Evolutionary conservation across 306 rosid species (phyloP), one percentile per base, ranked within the genome.

Genomic region (Vachellia collinsii): DNA sequence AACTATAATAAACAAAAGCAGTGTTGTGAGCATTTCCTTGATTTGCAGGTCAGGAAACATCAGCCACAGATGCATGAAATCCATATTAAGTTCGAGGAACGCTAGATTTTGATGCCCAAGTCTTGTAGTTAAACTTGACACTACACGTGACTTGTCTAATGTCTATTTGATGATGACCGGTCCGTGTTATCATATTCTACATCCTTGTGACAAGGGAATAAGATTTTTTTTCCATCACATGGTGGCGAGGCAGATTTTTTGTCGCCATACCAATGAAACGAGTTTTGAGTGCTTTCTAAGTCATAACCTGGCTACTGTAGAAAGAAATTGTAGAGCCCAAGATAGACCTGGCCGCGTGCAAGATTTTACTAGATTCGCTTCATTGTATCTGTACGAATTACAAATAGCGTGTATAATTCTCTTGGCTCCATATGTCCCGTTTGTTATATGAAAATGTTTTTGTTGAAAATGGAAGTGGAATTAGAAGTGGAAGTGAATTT

Each of bases 31-130:
- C 19, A 19, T 74, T 48, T 75, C 77, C 83, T 76, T 67, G 39
- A 63, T 76, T 23, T 86, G 83, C 91, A 91, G 99, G 94, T 93
- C 70, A 87, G 97, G 88, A 95, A 89, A 81, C 97, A 90, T 76
- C 93, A 88, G 72, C 98, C 98, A 20, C 67, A 38, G 50, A 79
- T 88, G 90, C 77, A 82, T 69, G 92, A 88, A 75, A 88, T 91
- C 68, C 80, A 82, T 76, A 83, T 91, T 64, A 90, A 86, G 76
- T 95, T 93, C 79, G 94, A 93, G 81, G 94, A 93, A 81, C 76
- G 51, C 47, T 86, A 82, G 88, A 80, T 75, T 83, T 72, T 29
- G 72, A 67, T 23, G 47, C 8, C 16, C 37, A 48, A 48, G 54
- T 48, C 54, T 13, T 46, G 42, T 23, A 22, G 41, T n/a, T 56